phyloP scores from a whole-genome alignment of 2,329 filamentous ascomycete genomes.

The Hypoxylon sp. region DNA sequence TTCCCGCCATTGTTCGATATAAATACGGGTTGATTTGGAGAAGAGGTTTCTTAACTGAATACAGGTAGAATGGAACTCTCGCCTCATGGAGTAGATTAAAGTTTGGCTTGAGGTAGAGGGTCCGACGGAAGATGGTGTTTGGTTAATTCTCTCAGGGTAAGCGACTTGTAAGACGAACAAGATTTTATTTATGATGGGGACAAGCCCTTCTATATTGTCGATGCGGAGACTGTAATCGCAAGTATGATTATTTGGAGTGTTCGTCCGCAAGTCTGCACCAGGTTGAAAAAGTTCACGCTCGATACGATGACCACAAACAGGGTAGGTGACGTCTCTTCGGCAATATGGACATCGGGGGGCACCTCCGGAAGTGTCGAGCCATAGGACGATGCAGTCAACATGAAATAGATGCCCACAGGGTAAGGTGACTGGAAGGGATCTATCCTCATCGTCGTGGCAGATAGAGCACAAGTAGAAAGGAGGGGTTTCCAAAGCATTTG shows the following conservation, averaged over 20 bases:
- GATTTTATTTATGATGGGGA: background rate
- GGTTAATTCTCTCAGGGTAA: background rate
- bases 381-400: background rate
- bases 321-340: background rate
- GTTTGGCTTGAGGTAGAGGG: too few species aligned
- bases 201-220: background rate
- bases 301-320: background rate
- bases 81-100: background rate
- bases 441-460: background rate
- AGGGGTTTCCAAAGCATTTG: background rate
- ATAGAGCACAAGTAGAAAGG: background rate
- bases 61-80: background rate
- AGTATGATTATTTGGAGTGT: background rate
- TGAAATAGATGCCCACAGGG: constrained; percentile 7
- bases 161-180: background rate
- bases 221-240: background rate
- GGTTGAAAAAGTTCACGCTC: background rate
- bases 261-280: background rate
- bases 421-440: background rate
- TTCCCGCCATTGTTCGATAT: background rate
- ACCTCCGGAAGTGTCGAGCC: background rate
- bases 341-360: constrained; percentile 2
- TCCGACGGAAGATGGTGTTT: background rate
- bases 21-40: background rate
- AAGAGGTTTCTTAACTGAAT: background rate